Evolutionary conservation across 768 basidiomycete species (phyloP).

Genomic region (Omphalotus guepiniiformis): DNA sequence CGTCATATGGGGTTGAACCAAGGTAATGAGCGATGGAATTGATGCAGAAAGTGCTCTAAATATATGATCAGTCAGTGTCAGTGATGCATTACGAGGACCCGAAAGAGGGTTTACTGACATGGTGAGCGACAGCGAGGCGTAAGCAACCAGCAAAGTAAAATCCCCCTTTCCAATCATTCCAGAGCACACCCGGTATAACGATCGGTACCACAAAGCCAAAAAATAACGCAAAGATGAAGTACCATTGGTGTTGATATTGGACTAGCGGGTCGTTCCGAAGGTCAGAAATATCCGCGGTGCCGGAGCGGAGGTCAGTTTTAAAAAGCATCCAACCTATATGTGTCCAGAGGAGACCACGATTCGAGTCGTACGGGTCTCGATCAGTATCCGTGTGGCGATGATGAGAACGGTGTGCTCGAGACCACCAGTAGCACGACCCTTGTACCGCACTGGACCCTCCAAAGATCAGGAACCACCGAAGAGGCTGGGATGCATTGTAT

Average conservation of each 20-base stretch:
- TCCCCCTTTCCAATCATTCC: constrained; percentile 76
- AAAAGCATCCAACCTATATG: constrained; percentile 86
- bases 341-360: constrained; percentile 28
- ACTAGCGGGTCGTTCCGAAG: constrained; percentile 64
- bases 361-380: constrained; percentile 79
- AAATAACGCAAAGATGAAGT: constrained; percentile 54
- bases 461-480: constrained; percentile 66
- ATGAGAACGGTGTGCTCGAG: constrained; percentile 76
- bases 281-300: constrained; percentile 69
- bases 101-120: constrained; percentile 47
- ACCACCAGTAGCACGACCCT: constrained; percentile 88
- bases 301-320: constrained; percentile 68
- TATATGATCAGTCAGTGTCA: background rate
- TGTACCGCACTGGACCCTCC: constrained; percentile 82
- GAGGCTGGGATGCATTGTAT: constrained; percentile 68
- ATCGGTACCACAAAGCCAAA: constrained; percentile 74
- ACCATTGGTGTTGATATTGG: constrained; percentile 75
- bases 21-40: constrained; percentile 87
- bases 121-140: constrained; percentile 73
- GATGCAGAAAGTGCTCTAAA: constrained; percentile 80
- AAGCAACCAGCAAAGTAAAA: constrained; percentile 72
- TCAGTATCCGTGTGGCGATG: constrained; percentile 78
- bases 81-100: constrained; percentile 1
- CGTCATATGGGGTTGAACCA: constrained; percentile 78
- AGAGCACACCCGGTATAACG: constrained; percentile 62